Conservation (phyloP, 192 early-diverging fungal species). For the Coemansia sp. region DNA sequence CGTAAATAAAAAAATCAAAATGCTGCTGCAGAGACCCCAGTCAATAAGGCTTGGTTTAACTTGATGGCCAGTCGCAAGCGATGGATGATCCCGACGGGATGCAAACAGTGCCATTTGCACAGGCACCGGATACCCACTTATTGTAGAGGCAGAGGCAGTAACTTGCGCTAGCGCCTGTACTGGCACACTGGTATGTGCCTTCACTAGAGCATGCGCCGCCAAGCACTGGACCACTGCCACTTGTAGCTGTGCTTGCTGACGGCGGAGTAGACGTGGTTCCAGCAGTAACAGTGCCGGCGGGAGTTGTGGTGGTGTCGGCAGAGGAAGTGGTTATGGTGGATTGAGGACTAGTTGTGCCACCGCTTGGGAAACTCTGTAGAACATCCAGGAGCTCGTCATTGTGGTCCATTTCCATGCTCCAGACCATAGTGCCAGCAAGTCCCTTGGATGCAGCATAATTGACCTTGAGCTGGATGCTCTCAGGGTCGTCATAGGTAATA, state of each 20-base stretch:
- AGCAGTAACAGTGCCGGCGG: not conserved
- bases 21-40: not conserved
- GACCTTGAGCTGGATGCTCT: constrained; percentile 61
- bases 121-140: constrained; percentile 16
- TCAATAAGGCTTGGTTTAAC: not conserved
- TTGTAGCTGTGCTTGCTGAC: not conserved
- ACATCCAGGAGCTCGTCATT: constrained; percentile 59
- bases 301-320: not conserved
- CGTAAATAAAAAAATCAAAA: no score
- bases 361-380: constrained; percentile 1
- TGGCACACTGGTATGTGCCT: constrained; percentile 18
- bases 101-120: constrained; percentile 22
- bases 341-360: constrained; percentile 1
- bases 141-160: constrained; percentile 20
- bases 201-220: constrained; percentile 7
- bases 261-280: not conserved
- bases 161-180: constrained; percentile 7
- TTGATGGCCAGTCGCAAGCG: constrained; percentile 17
- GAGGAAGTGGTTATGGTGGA: not conserved
- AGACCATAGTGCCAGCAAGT: constrained; percentile 68
- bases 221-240: constrained; percentile 6
- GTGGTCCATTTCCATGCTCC: constrained; percentile 66
- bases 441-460: constrained; percentile 57
- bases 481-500: constrained; percentile 70
- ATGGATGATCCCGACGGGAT: constrained; percentile 18